These are phyloP conservation scores for Penicillium sp. DNA, from an alignment of 2,329 filamentous ascomycete species.

Conservation along the genomic window DNA sequence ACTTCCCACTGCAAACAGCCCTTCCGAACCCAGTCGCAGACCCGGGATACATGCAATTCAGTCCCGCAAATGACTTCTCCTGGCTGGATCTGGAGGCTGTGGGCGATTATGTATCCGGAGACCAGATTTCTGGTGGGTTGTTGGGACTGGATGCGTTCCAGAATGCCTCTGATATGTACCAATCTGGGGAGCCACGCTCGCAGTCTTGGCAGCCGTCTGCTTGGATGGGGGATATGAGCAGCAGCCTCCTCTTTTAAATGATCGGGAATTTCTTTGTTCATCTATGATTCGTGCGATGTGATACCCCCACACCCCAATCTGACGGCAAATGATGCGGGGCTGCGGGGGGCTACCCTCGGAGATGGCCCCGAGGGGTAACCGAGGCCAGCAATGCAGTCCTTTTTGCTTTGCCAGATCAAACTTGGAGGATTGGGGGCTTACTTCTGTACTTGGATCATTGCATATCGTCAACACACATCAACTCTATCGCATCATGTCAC, in stretches of 20 bases:
- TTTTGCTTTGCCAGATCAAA: neutral
- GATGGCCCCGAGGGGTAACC: constrained; percentile 19
- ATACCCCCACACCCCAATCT: neutral
- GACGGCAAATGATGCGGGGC: constrained; percentile 20
- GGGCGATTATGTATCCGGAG: constrained; percentile 48
- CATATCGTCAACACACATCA: neutral
- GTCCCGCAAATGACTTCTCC: constrained; percentile 50
- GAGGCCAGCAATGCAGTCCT: constrained; percentile 9
- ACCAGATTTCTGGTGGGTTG: constrained; percentile 33
- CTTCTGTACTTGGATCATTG: neutral
- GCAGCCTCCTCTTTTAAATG: constrained; percentile 28
- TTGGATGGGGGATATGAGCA: constrained; percentile 37
- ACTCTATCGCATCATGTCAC: constrained; percentile 11
- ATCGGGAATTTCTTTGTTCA: neutral
- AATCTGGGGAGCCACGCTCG: constrained; percentile 25
- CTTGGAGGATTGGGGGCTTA: neutral
- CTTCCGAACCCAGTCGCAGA: constrained; percentile 31
- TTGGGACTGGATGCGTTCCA: constrained; percentile 31
- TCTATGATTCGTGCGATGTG: neutral
- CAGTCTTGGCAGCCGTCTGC: constrained; percentile 32
- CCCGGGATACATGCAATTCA: constrained; percentile 33
- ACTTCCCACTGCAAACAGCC: constrained; percentile 26
- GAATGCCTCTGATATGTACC: constrained; percentile 24
- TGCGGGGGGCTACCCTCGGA: constrained; percentile 19
- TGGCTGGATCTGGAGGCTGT: constrained; percentile 55